Evolutionary conservation across 2,329 filamentous ascomycete genomes (phyloP).

Genomic region (Fusarium falciforme): DNA sequence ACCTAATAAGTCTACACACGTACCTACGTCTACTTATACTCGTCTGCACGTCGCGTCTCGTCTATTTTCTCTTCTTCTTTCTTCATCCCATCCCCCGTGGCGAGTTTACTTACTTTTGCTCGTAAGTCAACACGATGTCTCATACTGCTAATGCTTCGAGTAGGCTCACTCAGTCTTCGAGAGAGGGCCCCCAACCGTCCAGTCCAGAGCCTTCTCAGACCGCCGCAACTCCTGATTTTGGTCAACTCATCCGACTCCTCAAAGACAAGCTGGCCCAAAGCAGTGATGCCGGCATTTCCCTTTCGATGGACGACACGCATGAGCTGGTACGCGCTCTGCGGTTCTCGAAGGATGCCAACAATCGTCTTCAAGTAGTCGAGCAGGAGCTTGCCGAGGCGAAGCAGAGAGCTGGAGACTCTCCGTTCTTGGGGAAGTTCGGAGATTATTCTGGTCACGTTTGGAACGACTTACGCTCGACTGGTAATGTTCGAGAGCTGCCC

Average conservation of each 20-base stretch:
- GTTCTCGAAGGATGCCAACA: neutral
- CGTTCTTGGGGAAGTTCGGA: too few relatives aligned
- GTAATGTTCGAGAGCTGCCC: too few relatives aligned
- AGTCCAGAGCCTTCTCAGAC: neutral
- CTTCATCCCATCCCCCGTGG: neutral
- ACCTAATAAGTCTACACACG: neutral
- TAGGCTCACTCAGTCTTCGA: neutral
- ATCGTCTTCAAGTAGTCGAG: neutral
- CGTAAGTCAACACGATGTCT: neutral
- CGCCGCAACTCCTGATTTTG: neutral
- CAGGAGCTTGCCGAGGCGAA: too few relatives aligned
- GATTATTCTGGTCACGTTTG: too few relatives aligned
- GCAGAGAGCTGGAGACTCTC: too few relatives aligned
- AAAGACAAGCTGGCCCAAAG: neutral
- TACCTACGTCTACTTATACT: neutral
- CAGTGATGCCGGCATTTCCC: neutral
- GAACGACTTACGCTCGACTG: too few relatives aligned
- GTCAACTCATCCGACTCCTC: neutral
- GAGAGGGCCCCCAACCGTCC: neutral
- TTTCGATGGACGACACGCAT: neutral
- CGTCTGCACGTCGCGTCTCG: neutral
- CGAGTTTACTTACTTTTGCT: neutral
- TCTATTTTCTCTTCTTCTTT: neutral
- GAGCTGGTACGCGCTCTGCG: neutral
- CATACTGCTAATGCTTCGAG: neutral